Percentiles rank a stretch among this genome's conserved stretches.
phyloP scores from a whole-genome alignment of 768 basidiomycete species.

The Lenzites betulinus region DNA sequence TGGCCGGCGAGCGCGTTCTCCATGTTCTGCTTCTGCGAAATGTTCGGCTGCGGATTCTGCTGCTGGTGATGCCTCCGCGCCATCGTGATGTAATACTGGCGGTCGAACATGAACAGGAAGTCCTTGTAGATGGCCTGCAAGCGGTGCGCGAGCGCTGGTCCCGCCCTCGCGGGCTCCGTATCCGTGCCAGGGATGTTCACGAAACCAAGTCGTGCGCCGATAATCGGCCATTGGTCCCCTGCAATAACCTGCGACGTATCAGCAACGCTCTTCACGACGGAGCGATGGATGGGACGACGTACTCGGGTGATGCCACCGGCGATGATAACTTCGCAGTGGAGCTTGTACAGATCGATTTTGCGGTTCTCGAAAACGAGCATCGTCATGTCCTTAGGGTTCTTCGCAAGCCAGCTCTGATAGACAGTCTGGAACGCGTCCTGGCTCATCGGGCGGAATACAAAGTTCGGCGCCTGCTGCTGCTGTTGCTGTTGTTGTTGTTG shows the following conservation, averaged over 20 bases:
- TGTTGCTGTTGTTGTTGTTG: constrained; percentile 39
- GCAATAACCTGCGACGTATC: constrained; percentile 5
- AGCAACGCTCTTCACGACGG: background rate
- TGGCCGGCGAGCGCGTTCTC: background rate
- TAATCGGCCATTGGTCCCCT: constrained; percentile 61
- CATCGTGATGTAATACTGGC: constrained; percentile 28
- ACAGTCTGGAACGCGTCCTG: constrained; percentile 53
- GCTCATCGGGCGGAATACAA: constrained; percentile 44
- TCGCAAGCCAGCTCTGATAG: constrained; percentile 47
- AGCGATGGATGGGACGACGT: constrained; percentile 20
- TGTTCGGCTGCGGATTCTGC: too few relatives aligned
- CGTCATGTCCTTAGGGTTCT: constrained; percentile 41
- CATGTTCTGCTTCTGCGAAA: background rate
- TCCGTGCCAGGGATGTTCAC: constrained; percentile 64
- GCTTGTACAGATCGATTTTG: constrained; percentile 56
- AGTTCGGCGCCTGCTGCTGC: constrained; percentile 30
- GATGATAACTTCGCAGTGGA: constrained; percentile 61
- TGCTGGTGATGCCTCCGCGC: background rate
- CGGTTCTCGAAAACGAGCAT: constrained; percentile 53
- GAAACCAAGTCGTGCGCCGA: constrained; percentile 69
- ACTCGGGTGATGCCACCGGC: constrained; percentile 57
- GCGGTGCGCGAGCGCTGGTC: constrained; percentile 61
- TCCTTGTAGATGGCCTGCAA: constrained; percentile 62
- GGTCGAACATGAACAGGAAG: constrained; percentile 59
- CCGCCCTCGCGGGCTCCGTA: constrained; percentile 59